Conservation (phyloP, 2,329 filamentous ascomycete species). For the Dactylonectria estremocensis region DNA sequence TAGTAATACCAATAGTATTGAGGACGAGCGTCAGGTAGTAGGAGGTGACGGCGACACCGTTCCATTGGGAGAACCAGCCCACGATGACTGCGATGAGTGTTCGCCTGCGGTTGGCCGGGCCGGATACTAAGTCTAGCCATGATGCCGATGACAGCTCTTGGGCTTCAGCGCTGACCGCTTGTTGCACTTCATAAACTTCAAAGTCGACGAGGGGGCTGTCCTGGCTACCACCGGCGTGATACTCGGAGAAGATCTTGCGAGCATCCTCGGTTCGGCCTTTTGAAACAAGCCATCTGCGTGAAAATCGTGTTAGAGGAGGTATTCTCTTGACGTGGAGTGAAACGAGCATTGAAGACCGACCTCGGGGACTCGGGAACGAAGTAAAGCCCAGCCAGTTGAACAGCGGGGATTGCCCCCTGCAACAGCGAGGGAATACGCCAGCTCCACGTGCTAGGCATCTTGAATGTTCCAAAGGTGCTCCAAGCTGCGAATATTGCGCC, state of each 20-base stretch:
- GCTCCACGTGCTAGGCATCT: conserved; percentile 39
- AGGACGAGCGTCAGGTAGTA: conserved; percentile 59
- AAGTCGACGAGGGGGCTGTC: conserved; percentile 56
- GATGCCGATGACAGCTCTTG: conserved; percentile 52
- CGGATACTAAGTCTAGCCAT: conserved; percentile 42
- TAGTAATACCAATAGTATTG: conserved; percentile 56
- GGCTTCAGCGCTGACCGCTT: conserved; percentile 52
- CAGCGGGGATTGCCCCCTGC: conserved; percentile 55
- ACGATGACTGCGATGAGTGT: conserved; percentile 42
- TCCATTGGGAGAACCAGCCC: conserved; percentile 52
- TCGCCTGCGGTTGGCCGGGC: conserved; percentile 57
- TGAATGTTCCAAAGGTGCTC: conserved; percentile 54
- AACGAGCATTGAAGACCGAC: no score
- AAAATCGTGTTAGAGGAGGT: no score
- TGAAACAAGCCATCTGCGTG: conserved; percentile 62
- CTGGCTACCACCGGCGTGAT: conserved; percentile 58
- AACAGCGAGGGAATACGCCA: conserved; percentile 53
- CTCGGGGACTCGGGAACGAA: conserved; percentile 67
- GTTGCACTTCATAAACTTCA: conserved; percentile 58
- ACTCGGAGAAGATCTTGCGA: conserved; percentile 59
- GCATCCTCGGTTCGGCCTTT: conserved; percentile 67
- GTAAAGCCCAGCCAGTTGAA: conserved; percentile 52
- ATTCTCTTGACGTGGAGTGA: no score
- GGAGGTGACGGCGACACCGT: conserved; percentile 51
- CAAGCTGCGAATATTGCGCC: conserved; percentile 58